These are phyloP conservation scores for Babesia sp. DNA, from an alignment of 169 alveolate genomes.

Conservation along the genomic window DNA sequence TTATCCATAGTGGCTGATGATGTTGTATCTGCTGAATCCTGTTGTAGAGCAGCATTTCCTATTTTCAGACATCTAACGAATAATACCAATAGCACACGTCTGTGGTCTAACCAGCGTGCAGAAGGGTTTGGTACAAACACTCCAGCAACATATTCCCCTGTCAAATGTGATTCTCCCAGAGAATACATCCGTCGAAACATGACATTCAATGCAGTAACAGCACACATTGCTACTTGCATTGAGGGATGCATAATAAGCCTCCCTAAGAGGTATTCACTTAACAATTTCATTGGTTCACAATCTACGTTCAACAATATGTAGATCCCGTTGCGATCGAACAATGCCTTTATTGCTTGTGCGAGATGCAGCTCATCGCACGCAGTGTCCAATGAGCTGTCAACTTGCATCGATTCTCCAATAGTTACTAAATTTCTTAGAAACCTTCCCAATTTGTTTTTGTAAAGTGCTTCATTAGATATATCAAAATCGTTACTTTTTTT, in stretches of 20 bases:
- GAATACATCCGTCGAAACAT: constrained; percentile 34
- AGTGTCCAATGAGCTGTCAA: constrained; percentile 30
- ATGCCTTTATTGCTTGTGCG: constrained; percentile 50
- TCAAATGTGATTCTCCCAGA: constrained; percentile 10
- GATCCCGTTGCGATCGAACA: constrained; percentile 38
- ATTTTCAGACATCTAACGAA: constrained; percentile 53
- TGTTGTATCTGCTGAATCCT: background rate
- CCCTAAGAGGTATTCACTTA: constrained; percentile 25
- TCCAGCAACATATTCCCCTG: constrained; percentile 21
- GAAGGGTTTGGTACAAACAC: constrained; percentile 34
- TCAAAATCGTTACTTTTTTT: constrained; percentile 31
- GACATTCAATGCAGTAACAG: constrained; percentile 35
- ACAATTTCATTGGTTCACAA: constrained; percentile 19
- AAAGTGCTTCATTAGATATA: constrained; percentile 20
- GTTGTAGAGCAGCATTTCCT: constrained; percentile 45
- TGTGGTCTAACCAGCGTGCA: constrained; percentile 37
- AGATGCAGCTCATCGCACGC: constrained; percentile 45
- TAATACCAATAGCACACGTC: constrained; percentile 36
- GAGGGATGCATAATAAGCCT: constrained; percentile 66
- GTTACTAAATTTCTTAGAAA: constrained; percentile 41
- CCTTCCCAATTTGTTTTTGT: constrained; percentile 36
- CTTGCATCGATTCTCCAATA: constrained; percentile 28
- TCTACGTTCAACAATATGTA: constrained; percentile 29
- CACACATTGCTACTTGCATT: constrained; percentile 53
- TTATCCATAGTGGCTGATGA: constrained; percentile 26